Conservation (phyloP, 2,329 filamentous ascomycete species). For the Phoma sp. region DNA sequence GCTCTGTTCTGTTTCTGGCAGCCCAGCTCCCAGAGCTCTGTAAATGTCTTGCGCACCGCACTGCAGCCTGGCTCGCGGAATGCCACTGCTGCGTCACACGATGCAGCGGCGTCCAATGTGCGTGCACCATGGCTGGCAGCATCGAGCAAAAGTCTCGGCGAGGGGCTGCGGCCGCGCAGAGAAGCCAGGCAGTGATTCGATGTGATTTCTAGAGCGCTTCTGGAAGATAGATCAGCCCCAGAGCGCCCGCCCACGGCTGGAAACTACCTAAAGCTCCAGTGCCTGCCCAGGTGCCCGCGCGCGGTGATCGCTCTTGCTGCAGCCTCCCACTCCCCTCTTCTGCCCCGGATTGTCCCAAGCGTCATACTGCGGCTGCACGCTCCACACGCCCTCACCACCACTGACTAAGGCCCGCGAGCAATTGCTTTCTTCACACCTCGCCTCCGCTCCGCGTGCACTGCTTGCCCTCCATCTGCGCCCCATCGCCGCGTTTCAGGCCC, state of each 20-base stretch:
- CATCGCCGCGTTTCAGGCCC: slow-evolving; percentile 34
- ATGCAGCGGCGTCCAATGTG: slow-evolving; percentile 24
- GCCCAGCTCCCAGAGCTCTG: slow-evolving; percentile 8
- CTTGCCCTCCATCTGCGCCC: slow-evolving; percentile 20
- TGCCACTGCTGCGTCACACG: slow-evolving; percentile 14
- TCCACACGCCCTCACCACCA: slow-evolving; percentile 17
- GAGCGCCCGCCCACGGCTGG: slow-evolving; percentile 22
- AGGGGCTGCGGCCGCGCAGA: slow-evolving; percentile 18
- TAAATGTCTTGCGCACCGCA: slow-evolving; percentile 9
- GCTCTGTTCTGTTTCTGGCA: slow-evolving; percentile 3
- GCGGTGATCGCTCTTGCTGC: slow-evolving; percentile 23
- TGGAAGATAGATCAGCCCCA: slow-evolving; percentile 32
- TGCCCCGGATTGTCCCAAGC: slow-evolving; percentile 22
- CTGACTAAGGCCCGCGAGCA: slow-evolving; percentile 12
- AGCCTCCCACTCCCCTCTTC: slow-evolving; percentile 28
- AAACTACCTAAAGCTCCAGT: slow-evolving; percentile 12
- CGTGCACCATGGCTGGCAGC: slow-evolving; percentile 18
- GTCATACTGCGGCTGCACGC: slow-evolving; percentile 23
- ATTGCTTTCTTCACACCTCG: slow-evolving; percentile 6
- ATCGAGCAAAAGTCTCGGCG: slow-evolving; percentile 21
- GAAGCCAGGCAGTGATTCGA: slow-evolving; percentile 1
- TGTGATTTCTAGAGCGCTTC: slow-evolving; percentile 37
- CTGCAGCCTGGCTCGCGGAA: slow-evolving; percentile 5
- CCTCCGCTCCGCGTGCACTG: slow-evolving; percentile 3
- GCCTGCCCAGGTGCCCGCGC: slow-evolving; percentile 16